These are phyloP conservation scores for Xylaria sp. DNA, from an alignment of 2,329 filamentous ascomycete genomes.

Conservation along the genomic window DNA sequence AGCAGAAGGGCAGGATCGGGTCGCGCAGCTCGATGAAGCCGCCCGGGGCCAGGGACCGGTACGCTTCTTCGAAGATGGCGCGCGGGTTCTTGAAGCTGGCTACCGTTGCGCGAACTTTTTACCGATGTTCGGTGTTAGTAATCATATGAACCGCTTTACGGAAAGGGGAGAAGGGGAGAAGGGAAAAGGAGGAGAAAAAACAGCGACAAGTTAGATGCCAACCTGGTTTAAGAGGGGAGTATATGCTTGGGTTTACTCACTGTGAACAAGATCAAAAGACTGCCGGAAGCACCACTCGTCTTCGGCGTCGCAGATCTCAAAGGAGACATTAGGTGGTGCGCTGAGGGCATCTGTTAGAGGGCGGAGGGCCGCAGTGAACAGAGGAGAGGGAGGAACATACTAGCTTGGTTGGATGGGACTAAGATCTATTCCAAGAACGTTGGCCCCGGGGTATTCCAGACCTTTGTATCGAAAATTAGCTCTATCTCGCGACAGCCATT, in stretches of 20 bases:
- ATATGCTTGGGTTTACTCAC: slow-evolving; percentile 7
- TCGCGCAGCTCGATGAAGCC: slow-evolving; percentile 47
- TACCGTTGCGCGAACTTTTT: slow-evolving; percentile 41
- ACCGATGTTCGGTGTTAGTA: not conserved
- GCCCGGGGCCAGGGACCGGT: slow-evolving; percentile 39
- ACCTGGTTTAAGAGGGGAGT: too few species aligned
- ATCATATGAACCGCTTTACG: not conserved
- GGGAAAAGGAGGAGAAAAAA: not conserved
- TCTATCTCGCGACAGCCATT: not conserved
- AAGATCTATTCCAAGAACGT: slow-evolving; percentile 41
- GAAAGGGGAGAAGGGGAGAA: not conserved
- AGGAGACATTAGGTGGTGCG: slow-evolving; percentile 43
- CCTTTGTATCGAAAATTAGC: slow-evolving; percentile 27
- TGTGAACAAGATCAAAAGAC: slow-evolving; percentile 44
- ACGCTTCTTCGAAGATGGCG: slow-evolving; percentile 40
- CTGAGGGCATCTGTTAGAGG: slow-evolving; percentile 25
- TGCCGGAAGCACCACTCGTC: slow-evolving; percentile 43
- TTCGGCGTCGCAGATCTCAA: slow-evolving; percentile 47
- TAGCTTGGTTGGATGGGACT: slow-evolving; percentile 44
- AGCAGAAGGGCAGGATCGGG: slow-evolving; percentile 44
- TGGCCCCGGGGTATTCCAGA: slow-evolving; percentile 39
- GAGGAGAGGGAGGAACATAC: slow-evolving; percentile 26
- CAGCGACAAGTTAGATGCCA: too few species aligned
- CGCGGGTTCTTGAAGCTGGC: slow-evolving; percentile 43
- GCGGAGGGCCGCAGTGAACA: not conserved